Evolutionary conservation across 2,329 filamentous ascomycete species (phyloP).

Genomic region (Colletotrichum eleusines): DNA sequence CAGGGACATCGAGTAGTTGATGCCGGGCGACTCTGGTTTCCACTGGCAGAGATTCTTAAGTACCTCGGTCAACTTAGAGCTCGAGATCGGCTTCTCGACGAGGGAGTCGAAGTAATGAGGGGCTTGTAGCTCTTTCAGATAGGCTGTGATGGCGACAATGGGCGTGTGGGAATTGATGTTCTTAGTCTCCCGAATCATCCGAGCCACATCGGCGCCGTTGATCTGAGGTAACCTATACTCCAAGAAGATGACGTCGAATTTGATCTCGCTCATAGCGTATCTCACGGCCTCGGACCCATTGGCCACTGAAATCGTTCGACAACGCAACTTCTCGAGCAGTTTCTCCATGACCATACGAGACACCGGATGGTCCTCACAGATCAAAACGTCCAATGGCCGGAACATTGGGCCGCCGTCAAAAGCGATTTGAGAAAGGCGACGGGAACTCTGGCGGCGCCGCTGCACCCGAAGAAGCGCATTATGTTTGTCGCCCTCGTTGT

Average conservation of each 20-base stretch:
- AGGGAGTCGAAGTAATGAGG: slow-evolving; percentile 96
- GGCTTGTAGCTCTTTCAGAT: slow-evolving; percentile 95
- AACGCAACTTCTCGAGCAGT: slow-evolving; percentile 92
- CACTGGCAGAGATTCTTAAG: slow-evolving; percentile 91
- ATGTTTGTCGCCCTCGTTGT: slow-evolving; percentile 94
- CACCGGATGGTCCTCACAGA: slow-evolving; percentile 97
- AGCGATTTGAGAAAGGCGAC: slow-evolving; percentile 91
- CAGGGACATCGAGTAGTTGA: slow-evolving; percentile 56
- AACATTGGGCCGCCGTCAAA: slow-evolving; percentile 87
- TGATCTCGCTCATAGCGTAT: slow-evolving; percentile 95
- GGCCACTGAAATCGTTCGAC: slow-evolving; percentile 90
- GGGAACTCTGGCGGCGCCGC: slow-evolving; percentile 92
- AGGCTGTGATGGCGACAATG: slow-evolving; percentile 96
- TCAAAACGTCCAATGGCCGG: slow-evolving; percentile 90
- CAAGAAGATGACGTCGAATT: slow-evolving; percentile 98
- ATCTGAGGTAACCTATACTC: slow-evolving; percentile 96
- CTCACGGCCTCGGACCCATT: slow-evolving; percentile 93
- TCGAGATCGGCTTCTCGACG: slow-evolving; percentile 96
- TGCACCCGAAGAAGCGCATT: slow-evolving; percentile 94
- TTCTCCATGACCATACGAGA: slow-evolving; percentile 99
- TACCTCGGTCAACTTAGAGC: slow-evolving; percentile 89
- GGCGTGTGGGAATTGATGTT: slow-evolving; percentile 95
- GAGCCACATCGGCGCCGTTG: slow-evolving; percentile 93
- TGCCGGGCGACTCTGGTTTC: slow-evolving; percentile 77
- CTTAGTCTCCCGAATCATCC: slow-evolving; percentile 97